Evolutionary conservation across 768 basidiomycete genomes (phyloP), one percentile per base, ranked within the genome.

Genomic region (Boletus rubescentipes): DNA sequence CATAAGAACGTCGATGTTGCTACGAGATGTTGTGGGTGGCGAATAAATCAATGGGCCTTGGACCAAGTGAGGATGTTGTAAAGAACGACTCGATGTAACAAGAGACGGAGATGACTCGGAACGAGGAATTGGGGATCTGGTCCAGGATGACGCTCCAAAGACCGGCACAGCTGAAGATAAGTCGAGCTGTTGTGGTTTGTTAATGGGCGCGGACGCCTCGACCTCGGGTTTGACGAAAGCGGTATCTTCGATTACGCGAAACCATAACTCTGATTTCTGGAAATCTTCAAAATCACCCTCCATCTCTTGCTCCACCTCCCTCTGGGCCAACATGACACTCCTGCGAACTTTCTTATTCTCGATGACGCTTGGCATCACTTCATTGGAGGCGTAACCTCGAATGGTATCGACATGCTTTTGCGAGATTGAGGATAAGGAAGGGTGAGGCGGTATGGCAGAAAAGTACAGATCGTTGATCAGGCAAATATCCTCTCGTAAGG

Each of bases 381-480:
- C 76, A 23, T 72, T 75, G 46, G 77, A 74, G 15, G 84, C 84
- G 58, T 91, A 93, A 11, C 75, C 72, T 9, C 81, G 84, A 39
- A 98, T 91, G 23, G 74, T 73, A 48, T 85, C 80, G 26, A 91
- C 72, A 59, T 94, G 79, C 63, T 86, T 88, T 67, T 78, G 77
- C 0, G 87, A 82, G 46, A 95, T 85, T 12, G 79, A 77, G 36
- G 81, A 74, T 29, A 89, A 75, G 1, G 81, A 79, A 8, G 81
- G 77, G 58, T 85, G 83, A 4, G 80, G 77, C 7, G 79, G 79
- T 4, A 76, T 74, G 35, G 75, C 73, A 14, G 86, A 79, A 67
- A 96, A 96, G 71, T 97, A 98, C 5, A 89, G 79, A 54, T 94
- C 85, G 61, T 94, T 82, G 36, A 98, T 87, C 80, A 97, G 87